Conservation (phyloP, 2,329 filamentous ascomycete species). For the Phyllosticta paracitricarpa region DNA sequence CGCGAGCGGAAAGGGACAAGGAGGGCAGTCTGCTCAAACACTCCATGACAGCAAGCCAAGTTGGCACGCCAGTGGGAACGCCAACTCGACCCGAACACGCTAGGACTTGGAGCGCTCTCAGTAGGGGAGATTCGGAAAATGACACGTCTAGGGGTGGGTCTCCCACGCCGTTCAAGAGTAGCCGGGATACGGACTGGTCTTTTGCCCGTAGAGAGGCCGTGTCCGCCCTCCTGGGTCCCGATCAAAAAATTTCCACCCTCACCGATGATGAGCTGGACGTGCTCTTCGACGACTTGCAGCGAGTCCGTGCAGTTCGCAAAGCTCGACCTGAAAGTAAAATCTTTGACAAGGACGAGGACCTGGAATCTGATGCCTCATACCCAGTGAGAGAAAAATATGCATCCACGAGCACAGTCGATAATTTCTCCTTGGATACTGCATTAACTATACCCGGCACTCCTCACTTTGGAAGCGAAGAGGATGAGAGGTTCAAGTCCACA, state of each 20-base stretch:
- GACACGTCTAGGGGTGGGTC: conserved; percentile 68
- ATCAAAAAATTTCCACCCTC: conserved; percentile 82
- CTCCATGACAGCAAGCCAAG: conserved; percentile 55
- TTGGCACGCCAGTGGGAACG: conserved; percentile 52
- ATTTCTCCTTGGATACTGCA: conserved; percentile 88
- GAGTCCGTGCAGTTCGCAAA: conserved; percentile 74
- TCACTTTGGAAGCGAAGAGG: conserved; percentile 59
- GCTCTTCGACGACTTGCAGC: conserved; percentile 87
- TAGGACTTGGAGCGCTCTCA: conserved; percentile 53
- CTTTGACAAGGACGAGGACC: conserved; percentile 64
- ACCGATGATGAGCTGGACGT: conserved; percentile 91
- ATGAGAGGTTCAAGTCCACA: conserved; percentile 63
- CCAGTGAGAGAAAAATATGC: conserved; percentile 88
- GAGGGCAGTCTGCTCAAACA: conserved; percentile 70
- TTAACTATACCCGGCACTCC: conserved; percentile 93
- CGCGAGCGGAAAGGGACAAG: conserved; percentile 81
- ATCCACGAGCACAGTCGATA: conserved; percentile 88
- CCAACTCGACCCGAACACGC: conserved; percentile 58
- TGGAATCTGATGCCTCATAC: conserved; percentile 81
- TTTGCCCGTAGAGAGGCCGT: conserved; percentile 91
- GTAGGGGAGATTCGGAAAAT: conserved; percentile 70
- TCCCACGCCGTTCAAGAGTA: conserved; percentile 58
- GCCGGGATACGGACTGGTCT: conserved; percentile 86
- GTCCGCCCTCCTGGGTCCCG: conserved; percentile 74
- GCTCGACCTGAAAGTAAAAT: conserved; percentile 48